phyloP scores from a whole-genome alignment of 2,329 filamentous ascomycete species.

The Venturia nashicola region DNA sequence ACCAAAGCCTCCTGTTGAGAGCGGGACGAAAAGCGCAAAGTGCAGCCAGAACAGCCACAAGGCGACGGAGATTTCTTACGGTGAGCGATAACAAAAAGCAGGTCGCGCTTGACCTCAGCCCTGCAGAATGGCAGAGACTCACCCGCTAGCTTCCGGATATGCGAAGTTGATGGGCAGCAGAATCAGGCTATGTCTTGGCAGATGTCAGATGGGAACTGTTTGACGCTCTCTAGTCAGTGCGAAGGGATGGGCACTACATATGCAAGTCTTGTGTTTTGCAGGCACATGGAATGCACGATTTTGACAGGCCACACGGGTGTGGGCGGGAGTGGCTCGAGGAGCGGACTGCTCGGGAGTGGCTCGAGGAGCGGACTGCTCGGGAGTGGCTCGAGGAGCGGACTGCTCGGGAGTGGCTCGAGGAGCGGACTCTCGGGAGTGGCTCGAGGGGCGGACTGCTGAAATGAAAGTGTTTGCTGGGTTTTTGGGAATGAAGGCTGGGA shows the following conservation, averaged over 20 bases:
- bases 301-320: background rate
- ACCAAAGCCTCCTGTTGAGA: background rate
- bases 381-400: background rate
- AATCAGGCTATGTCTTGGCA: background rate
- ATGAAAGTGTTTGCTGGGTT: background rate
- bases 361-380: background rate
- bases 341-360: too few relatives aligned
- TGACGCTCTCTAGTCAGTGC: background rate
- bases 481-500: background rate
- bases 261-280: background rate
- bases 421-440: background rate
- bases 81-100: background rate
- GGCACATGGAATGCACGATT: background rate
- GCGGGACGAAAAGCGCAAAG: background rate
- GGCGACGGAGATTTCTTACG: background rate
- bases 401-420: background rate
- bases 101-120: background rate
- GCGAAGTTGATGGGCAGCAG: background rate
- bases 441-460: background rate
- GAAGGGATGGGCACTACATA: background rate
- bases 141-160: background rate
- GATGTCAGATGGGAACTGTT: background rate
- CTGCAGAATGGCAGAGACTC: background rate
- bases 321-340: background rate
- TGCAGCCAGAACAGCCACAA: background rate